A percentile compares a stretch with the other conserved stretches of the same genome.
Evolutionary conservation across 257 asterid species (phyloP).

Genomic region (Coffea eugenioides): DNA sequence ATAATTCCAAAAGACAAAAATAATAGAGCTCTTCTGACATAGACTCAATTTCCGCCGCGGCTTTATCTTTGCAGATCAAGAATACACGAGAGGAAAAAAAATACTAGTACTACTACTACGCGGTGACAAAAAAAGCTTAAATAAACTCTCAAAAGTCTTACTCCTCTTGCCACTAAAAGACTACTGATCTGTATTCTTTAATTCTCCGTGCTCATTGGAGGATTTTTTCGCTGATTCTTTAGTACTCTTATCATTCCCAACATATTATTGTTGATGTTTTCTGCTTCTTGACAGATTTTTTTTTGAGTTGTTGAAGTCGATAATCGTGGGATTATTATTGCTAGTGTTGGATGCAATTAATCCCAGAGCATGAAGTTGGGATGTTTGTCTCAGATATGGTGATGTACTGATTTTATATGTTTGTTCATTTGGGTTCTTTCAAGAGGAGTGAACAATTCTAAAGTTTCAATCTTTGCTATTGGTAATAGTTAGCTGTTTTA

Average conservation of each 20-base stretch:
- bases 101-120: constrained; percentile 2
- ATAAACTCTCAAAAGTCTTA: constrained; percentile 12
- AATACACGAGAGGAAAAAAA: constrained; percentile 7
- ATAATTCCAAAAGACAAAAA: constrained; percentile 32
- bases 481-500: constrained; percentile 22
- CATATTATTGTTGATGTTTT: constrained; percentile 9
- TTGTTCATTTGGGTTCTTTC: not conserved
- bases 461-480: constrained; percentile 12
- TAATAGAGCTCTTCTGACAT: constrained; percentile 47
- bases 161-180: not conserved
- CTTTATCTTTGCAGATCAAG: constrained; percentile 51
- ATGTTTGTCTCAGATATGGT: constrained; percentile 1
- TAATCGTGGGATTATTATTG: not conserved
- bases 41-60: constrained; percentile 53
- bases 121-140: constrained; percentile 31
- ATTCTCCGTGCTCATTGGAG: constrained; percentile 16
- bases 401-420: not conserved
- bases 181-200: not conserved
- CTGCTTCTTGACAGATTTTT: not conserved
- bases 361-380: constrained; percentile 21
- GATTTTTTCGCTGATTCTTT: not conserved
- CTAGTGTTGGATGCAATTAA: constrained; percentile 12
- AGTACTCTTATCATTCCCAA: not conserved
- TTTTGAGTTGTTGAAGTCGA: not conserved
- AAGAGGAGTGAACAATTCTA: constrained; percentile 16